Evolutionary conservation across 2,329 filamentous ascomycete genomes (phyloP), one percentile per base, ranked within the genome.

Genomic region (Arthrobotrys megalospora): DNA sequence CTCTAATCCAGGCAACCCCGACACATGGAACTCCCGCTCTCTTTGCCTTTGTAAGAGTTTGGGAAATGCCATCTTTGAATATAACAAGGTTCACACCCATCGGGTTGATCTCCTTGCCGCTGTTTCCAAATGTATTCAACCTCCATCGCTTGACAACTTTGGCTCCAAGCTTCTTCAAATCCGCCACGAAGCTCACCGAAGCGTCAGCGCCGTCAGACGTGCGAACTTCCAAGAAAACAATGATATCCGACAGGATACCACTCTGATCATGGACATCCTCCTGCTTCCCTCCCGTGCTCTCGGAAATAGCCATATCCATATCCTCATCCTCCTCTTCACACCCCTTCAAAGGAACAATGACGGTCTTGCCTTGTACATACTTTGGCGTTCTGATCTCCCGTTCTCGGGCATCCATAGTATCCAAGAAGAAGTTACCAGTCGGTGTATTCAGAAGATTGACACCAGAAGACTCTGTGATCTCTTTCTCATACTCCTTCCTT

Each of bases 81-180:
- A 77, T 45, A n/a, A 77, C 73, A 0, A 71, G n/a, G 28, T 77
- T 71, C 11, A 77, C 73, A 5, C 67, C 67, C 48, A 65, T 68
- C 6, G 66, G 58, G 10, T 77, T 77, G 12, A 77, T 65, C 12
- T 66, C 66, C 10, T 36, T 62, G 28, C 34, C 28, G 1, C 47
- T 70, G 41, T 70, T 60, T 0, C 65, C 73, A 14, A 64, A 76
- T 5, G 48, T 55, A n/a, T 64, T 76, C 47, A 69, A n/a, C 38
- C 72, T 53, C 72, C 72, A 76, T 16, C 72, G 21, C 36, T 38
- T 69, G 14, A 76, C 55, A 34, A 76, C 47, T 21, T 50, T 76
- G 12, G 72, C 72, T 8, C 73, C 73, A n/a, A 77, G 52, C 21
- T 45, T 32, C 14, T 45, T 48, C 21, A 77, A 45, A 6, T 77